These are phyloP conservation scores for Stenocarpella maydis DNA, from an alignment of 2,329 filamentous ascomycete species.

Conservation along the genomic window DNA sequence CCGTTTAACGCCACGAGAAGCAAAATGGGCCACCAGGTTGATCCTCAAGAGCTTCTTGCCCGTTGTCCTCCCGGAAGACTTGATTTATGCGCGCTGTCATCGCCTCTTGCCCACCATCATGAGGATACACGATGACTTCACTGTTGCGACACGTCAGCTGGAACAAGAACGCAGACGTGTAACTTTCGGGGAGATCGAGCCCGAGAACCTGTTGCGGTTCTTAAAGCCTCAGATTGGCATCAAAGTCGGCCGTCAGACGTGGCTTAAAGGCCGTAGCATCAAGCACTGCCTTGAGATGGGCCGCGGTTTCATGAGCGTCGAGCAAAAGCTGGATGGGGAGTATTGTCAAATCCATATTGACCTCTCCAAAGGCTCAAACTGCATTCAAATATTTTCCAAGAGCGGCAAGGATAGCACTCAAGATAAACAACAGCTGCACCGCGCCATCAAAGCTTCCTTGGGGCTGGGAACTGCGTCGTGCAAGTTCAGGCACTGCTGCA, in stretches of 20 bases:
- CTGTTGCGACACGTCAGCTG: conserved; percentile 65
- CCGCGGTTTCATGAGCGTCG: conserved; percentile 71
- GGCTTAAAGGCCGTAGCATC: conserved; percentile 74
- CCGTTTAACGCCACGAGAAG: conserved; percentile 71
- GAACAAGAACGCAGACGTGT: conserved; percentile 45
- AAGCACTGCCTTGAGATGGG: conserved; percentile 77
- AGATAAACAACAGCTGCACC: conserved; percentile 61
- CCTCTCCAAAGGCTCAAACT: conserved; percentile 59
- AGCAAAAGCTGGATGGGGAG: conserved; percentile 87
- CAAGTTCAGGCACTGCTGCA: conserved; percentile 70
- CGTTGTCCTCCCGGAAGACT: conserved; percentile 64
- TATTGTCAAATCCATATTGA: conserved; percentile 91
- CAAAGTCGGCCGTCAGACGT: conserved; percentile 71
- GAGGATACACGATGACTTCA: conserved; percentile 74
- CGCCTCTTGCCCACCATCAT: conserved; percentile 74
- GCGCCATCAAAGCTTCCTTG: conserved; percentile 70
- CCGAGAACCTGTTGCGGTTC: conserved; percentile 42
- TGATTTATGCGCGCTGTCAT: conserved; percentile 70
- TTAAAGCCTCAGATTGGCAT: conserved; percentile 65
- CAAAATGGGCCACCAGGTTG: conserved; percentile 87
- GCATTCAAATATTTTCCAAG: conserved; percentile 88
- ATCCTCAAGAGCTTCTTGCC: conserved; percentile 80
- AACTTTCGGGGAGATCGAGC: conserved; percentile 37
- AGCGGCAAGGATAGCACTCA: conserved; percentile 87
- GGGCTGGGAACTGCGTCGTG: conserved; percentile 66